phyloP scores from a whole-genome alignment of 305 asterid genomes.

The Euphrasia arctica region DNA sequence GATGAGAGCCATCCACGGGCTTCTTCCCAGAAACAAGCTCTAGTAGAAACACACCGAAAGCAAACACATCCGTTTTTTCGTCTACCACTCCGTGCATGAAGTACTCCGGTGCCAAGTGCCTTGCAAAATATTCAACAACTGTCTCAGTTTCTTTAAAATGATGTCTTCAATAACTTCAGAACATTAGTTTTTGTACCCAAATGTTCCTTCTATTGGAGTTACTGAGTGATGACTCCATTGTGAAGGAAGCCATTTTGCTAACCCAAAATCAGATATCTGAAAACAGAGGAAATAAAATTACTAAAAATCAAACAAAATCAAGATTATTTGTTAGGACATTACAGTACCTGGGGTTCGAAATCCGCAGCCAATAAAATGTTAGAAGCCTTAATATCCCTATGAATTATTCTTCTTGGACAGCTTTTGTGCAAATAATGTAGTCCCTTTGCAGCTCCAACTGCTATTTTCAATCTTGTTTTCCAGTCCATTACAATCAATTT shows the following conservation, averaged over 20 bases:
- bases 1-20: constrained; percentile 85
- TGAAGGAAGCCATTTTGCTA: constrained; percentile 98
- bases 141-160: background rate
- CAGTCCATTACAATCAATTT: constrained; percentile 61
- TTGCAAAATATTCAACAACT: constrained; percentile 18
- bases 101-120: constrained; percentile 95
- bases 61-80: constrained; percentile 93
- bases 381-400: constrained; percentile 82
- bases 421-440: constrained; percentile 77
- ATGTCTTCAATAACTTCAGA: background rate
- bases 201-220: constrained; percentile 95
- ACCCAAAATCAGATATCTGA: constrained; percentile 87
- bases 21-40: constrained; percentile 86
- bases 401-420: constrained; percentile 90
- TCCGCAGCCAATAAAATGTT: constrained; percentile 63
- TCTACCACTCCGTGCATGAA: constrained; percentile 97
- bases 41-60: constrained; percentile 76
- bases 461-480: constrained; percentile 82
- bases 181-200: constrained; percentile 47
- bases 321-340: background rate
- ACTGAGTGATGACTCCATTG: constrained; percentile 95
- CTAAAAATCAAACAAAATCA: background rate
- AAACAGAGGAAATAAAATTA: constrained; percentile 16
- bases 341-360: constrained; percentile 79
- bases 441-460: constrained; percentile 82